A percentile compares a stretch with the other conserved stretches of the same genome.
These are phyloP conservation scores for Rugosomyces carneus DNA, from an alignment of 1,284 basidiomycete genomes.

Conservation along the genomic window DNA sequence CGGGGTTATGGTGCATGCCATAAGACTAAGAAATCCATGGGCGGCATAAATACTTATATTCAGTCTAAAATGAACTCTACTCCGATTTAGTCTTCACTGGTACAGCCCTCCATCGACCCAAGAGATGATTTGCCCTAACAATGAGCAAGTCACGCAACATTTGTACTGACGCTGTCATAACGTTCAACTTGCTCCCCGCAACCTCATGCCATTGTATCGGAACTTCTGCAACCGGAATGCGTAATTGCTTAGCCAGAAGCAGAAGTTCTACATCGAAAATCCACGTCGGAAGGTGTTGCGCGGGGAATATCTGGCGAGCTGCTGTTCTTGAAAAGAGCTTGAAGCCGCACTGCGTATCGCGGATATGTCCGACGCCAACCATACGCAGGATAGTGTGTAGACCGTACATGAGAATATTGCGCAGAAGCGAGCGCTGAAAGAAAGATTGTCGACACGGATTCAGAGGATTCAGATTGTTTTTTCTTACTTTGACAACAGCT, in stretches of 20 bases:
- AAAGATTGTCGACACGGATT: too few relatives aligned
- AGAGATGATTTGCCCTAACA: constrained; percentile 73
- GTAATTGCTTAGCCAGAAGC: constrained; percentile 75
- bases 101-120: constrained; percentile 59
- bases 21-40: too few relatives aligned
- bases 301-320: constrained; percentile 77
- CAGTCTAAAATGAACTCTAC: constrained; percentile 3
- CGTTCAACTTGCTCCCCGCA: constrained; percentile 83
- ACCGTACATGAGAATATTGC: constrained; percentile 90
- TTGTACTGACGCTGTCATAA: constrained; percentile 76
- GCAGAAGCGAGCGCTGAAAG: constrained; percentile 71
- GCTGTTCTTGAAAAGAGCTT: constrained; percentile 84
- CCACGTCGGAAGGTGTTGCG: constrained; percentile 82
- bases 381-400: constrained; percentile 81
- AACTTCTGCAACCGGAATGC: constrained; percentile 78
- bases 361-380: constrained; percentile 81
- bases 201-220: constrained; percentile 91
- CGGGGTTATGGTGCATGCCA: too few relatives aligned
- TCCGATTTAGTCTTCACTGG: constrained; percentile 15
- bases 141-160: constrained; percentile 88
- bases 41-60: not conserved
- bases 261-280: constrained; percentile 94
- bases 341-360: constrained; percentile 96
- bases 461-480: not conserved
- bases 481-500: constrained; percentile 84